Evolutionary conservation across 1,284 basidiomycete species (phyloP).

Genomic region (Trichosporon sp.): DNA sequence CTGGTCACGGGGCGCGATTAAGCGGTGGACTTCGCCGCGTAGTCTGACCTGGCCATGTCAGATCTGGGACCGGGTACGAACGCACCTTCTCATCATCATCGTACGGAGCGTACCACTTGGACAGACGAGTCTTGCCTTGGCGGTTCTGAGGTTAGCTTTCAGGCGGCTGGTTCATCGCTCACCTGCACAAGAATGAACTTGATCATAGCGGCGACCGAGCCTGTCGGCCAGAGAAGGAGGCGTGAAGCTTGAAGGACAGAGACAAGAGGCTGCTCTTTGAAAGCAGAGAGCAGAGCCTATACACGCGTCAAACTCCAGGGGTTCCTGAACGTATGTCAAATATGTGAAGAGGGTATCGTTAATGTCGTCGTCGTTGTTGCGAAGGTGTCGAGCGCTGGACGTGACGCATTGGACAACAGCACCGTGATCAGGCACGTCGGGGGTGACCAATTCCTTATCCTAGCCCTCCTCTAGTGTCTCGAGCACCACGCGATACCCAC

Average conservation of each 20-base stretch:
- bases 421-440: neutral
- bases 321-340: neutral
- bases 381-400: neutral
- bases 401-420: neutral
- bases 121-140: constrained; percentile 93
- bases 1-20: constrained; percentile 95
- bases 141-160: constrained; percentile 63
- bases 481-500: neutral
- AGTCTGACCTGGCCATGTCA: constrained; percentile 65
- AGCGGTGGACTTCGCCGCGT: constrained; percentile 87
- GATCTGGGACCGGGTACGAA: neutral
- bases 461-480: neutral
- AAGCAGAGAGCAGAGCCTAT: neutral
- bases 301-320: neutral
- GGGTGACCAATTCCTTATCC: neutral
- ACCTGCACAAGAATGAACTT: constrained; percentile 90
- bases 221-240: neutral
- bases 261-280: neutral
- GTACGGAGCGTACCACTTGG: constrained; percentile 95
- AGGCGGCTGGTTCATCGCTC: constrained; percentile 19
- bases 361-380: constrained; percentile 1
- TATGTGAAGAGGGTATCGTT: neutral
- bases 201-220: constrained; percentile 59
- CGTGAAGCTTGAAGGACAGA: neutral
- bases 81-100: constrained; percentile 91